Conservation (phyloP, 345 rosid genomes). For the Lepidium aucheri region DNA sequence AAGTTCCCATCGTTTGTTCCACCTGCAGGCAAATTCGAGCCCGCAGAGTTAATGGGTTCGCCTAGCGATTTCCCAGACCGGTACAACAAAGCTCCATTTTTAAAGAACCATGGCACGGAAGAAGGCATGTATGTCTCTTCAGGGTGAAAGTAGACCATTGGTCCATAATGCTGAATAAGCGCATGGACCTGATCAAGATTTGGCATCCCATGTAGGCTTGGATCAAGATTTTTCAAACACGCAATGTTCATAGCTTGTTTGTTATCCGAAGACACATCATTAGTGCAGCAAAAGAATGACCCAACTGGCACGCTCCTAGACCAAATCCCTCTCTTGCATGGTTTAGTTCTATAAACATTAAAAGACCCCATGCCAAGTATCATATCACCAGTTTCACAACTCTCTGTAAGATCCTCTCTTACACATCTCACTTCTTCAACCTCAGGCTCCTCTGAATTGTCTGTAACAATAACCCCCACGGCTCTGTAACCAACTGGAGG, state of each 20-base stretch:
- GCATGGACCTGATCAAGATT: slow-evolving; percentile 69
- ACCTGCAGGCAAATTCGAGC: slow-evolving; percentile 62
- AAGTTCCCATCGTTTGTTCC: slow-evolving; percentile 64
- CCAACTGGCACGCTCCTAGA: slow-evolving; percentile 60
- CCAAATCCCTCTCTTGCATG: slow-evolving; percentile 56
- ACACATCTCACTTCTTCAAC: slow-evolving; percentile 69
- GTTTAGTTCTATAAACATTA: slow-evolving; percentile 62
- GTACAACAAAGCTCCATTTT: slow-evolving; percentile 68
- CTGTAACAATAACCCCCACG: slow-evolving; percentile 67
- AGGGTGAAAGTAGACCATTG: slow-evolving; percentile 84
- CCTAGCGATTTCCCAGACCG: slow-evolving; percentile 35
- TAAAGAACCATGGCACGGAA: slow-evolving; percentile 85
- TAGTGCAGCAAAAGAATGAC: slow-evolving; percentile 54
- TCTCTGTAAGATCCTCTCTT: slow-evolving; percentile 72
- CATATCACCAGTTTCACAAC: slow-evolving; percentile 50
- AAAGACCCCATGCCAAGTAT: slow-evolving; percentile 38
- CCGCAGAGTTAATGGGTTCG: slow-evolving; percentile 43
- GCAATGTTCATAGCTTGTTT: slow-evolving; percentile 40
- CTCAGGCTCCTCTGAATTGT: slow-evolving; percentile 44
- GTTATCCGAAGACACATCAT: slow-evolving; percentile 20
- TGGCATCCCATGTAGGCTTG: slow-evolving; percentile 58
- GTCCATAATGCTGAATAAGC: slow-evolving; percentile 68
- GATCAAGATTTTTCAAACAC: slow-evolving; percentile 66
- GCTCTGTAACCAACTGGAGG: slow-evolving; percentile 77
- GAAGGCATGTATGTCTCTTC: slow-evolving; percentile 82